Conservation (phyloP, 352 stramenopile genomes). For the Phytopythium montanum region DNA sequence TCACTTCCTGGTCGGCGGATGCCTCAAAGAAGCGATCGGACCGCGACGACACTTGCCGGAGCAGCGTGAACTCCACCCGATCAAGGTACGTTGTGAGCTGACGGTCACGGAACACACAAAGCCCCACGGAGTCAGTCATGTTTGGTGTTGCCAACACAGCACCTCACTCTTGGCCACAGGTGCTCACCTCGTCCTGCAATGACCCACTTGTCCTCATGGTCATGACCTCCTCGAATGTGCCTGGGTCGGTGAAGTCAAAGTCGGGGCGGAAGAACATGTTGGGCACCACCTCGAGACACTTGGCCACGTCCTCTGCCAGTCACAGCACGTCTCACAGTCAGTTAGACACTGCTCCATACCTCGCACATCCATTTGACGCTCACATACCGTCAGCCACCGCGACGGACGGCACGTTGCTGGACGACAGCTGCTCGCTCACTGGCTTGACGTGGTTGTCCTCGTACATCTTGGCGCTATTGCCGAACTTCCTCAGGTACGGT, state of each 20-base stretch:
- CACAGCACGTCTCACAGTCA: background rate
- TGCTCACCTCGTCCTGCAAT: conserved; percentile 65
- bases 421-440: conserved; percentile 81
- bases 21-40: conserved; percentile 86
- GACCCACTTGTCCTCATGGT: conserved; percentile 48
- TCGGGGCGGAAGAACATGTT: conserved; percentile 78
- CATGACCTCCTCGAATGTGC: conserved; percentile 81
- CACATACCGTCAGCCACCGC: conserved; percentile 63
- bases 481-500: conserved; percentile 69
- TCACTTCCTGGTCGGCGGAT: conserved; percentile 80
- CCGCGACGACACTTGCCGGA: conserved; percentile 80
- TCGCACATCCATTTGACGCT: background rate
- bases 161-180: background rate
- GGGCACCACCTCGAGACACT: conserved; percentile 71
- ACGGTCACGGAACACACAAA: background rate
- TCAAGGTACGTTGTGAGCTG: conserved; percentile 76
- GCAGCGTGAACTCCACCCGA: conserved; percentile 79
- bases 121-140: too few relatives aligned
- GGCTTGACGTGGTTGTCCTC: conserved; percentile 75
- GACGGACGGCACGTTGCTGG: conserved; percentile 77
- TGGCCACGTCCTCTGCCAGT: conserved; percentile 68
- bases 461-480: conserved; percentile 58
- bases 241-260: conserved; percentile 75
- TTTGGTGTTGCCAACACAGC: conserved; percentile 13
- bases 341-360: conserved; percentile 1